Evolutionary conservation across 139 green algal genomes (phyloP).

Genomic region (Microglena sp.): DNA sequence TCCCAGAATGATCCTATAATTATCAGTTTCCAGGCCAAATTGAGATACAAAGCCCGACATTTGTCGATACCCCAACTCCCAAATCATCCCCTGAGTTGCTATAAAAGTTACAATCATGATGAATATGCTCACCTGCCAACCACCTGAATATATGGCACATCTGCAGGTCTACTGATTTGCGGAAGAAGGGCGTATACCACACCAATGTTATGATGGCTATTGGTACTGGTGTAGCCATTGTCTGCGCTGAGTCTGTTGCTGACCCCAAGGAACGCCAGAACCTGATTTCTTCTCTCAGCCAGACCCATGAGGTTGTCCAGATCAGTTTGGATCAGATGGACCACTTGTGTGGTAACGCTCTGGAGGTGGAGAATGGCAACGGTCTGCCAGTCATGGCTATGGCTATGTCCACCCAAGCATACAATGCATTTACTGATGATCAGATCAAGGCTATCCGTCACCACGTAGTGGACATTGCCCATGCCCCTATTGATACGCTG

Average conservation of each 20-base stretch:
- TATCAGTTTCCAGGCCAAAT: no score
- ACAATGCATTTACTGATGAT: slow-evolving; percentile 79
- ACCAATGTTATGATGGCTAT: slow-evolving; percentile 97
- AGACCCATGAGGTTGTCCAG: slow-evolving; percentile 65
- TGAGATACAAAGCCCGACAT: no score
- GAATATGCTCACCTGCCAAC: no score
- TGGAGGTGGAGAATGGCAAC: slow-evolving; percentile 77
- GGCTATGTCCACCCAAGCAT: slow-evolving; percentile 65
- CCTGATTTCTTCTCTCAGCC: slow-evolving; percentile 34
- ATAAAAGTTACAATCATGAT: no score
- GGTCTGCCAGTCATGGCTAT: slow-evolving; percentile 84
- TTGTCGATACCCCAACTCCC: no score
- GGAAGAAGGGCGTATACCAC: slow-evolving; percentile 81
- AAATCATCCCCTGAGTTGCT: no score
- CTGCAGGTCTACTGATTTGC: slow-evolving; percentile 32
- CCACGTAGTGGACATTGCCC: slow-evolving; percentile 68
- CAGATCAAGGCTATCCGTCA: slow-evolving; percentile 49
- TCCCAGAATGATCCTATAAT: no score
- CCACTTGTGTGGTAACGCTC: slow-evolving; percentile 80
- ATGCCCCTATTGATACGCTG: slow-evolving; percentile 84
- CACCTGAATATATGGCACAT: no score
- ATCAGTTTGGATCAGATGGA: slow-evolving; percentile 85
- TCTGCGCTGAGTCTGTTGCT: slow-evolving; percentile 71
- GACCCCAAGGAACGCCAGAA: slow-evolving; percentile 57
- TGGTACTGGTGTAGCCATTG: slow-evolving; percentile 80